These are phyloP conservation scores for Blakeslea trispora DNA, from an alignment of 371 early-diverging fungal genomes.

Conservation along the genomic window DNA sequence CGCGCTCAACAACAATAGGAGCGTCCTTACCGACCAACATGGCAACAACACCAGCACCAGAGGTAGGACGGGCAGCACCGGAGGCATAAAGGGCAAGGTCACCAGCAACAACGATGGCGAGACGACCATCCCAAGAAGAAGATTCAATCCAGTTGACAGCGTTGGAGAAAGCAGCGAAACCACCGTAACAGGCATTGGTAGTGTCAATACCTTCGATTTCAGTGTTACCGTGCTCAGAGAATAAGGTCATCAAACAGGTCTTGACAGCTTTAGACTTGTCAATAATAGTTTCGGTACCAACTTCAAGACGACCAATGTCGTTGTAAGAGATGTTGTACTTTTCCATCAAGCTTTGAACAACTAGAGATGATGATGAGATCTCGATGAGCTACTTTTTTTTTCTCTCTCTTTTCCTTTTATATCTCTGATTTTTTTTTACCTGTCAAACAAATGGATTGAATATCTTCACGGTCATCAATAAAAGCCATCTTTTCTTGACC, in stretches of 20 bases:
- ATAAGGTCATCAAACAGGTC: slow-evolving; percentile 94
- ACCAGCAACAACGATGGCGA: slow-evolving; percentile 92
- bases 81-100: slow-evolving; percentile 97
- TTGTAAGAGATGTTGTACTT: slow-evolving; percentile 85
- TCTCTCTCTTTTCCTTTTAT: too few species aligned
- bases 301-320: slow-evolving; percentile 94
- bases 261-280: slow-evolving; percentile 98
- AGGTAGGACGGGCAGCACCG: slow-evolving; percentile 92
- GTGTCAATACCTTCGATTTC: slow-evolving; percentile 96
- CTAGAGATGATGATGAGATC: slow-evolving; percentile 43
- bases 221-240: slow-evolving; percentile 86
- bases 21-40: slow-evolving; percentile 95
- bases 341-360: slow-evolving; percentile 87
- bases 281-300: slow-evolving; percentile 98
- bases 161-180: slow-evolving; percentile 95
- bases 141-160: slow-evolving; percentile 96
- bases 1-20: slow-evolving; percentile 90
- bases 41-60: slow-evolving; percentile 95
- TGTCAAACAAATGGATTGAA: slow-evolving; percentile 90
- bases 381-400: slow-evolving; percentile 2
- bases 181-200: slow-evolving; percentile 99
- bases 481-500: slow-evolving; percentile 96
- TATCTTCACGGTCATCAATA: slow-evolving; percentile 96
- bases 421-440: slow-evolving; percentile 61
- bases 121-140: slow-evolving; percentile 90